These are phyloP conservation scores for Centaurea solstitialis DNA, from an alignment of 129 eudicot species.

Conservation along the genomic window DNA sequence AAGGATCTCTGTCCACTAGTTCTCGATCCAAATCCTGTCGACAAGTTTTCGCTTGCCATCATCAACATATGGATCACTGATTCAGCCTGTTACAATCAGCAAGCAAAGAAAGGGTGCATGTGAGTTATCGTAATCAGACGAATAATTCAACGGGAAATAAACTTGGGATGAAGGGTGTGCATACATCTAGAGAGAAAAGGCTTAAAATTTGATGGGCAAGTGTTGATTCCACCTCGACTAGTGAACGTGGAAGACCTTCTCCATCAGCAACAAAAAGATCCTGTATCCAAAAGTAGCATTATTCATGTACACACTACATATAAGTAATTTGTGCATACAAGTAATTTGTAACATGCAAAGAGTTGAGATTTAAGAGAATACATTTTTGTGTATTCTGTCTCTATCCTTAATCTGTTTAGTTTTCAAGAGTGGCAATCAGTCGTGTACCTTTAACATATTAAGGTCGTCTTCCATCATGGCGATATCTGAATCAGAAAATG, in stretches of 20 bases:
- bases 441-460: conserved; percentile 65
- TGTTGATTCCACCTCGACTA: conserved; percentile 84
- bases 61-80: conserved; percentile 79
- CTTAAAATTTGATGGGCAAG: conserved; percentile 71
- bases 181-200: conserved; percentile 75
- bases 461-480: conserved; percentile 81
- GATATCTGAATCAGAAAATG: conserved; percentile 82
- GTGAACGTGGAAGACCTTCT: conserved; percentile 97
- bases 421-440: not conserved
- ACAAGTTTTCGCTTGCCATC: conserved; percentile 79
- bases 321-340: not conserved
- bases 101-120: not conserved
- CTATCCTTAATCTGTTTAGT: not conserved
- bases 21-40: conserved; percentile 51
- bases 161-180: not conserved
- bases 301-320: not conserved
- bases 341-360: not conserved
- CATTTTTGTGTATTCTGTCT: not conserved
- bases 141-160: not conserved
- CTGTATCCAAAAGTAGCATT: conserved; percentile 41
- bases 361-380: not conserved
- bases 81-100: conserved; percentile 49
- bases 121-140: not conserved
- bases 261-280: conserved; percentile 98
- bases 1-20: conserved; percentile 50